Evolutionary conservation across 495 filamentous ascomycete genomes (phyloP).

Genomic region (Astrocystis sublimbata): DNA sequence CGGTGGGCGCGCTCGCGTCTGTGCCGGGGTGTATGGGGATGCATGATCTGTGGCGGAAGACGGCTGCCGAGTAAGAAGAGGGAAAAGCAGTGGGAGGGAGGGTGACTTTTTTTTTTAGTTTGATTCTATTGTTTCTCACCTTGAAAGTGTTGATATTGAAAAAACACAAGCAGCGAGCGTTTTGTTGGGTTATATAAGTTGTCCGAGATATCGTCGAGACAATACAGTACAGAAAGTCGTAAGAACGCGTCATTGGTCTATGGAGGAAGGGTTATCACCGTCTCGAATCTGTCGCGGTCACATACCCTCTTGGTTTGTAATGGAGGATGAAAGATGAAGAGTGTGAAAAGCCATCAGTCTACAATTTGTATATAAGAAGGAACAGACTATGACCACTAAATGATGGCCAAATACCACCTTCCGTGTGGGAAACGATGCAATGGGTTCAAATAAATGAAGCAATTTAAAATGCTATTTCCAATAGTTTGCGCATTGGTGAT

Average conservation of each 20-base stretch:
- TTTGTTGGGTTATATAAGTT: too few species aligned
- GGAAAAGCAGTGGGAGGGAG: too few species aligned
- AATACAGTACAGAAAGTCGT: background rate
- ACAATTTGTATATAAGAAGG: slow-evolving; percentile 8
- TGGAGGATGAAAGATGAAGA: background rate
- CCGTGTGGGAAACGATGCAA: background rate
- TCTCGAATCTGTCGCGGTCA: too few species aligned
- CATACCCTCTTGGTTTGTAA: too few species aligned
- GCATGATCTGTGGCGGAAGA: slow-evolving; percentile 61
- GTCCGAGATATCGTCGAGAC: too few species aligned
- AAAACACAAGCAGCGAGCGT: background rate
- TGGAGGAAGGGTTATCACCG: too few species aligned
- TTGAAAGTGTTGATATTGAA: too few species aligned
- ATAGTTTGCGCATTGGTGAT: background rate
- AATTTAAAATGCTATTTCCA: background rate
- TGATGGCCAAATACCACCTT: background rate
- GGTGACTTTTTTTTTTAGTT: too few species aligned
- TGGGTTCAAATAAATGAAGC: background rate
- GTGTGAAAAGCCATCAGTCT: background rate
- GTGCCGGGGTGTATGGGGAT: slow-evolving; percentile 69
- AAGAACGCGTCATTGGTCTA: background rate
- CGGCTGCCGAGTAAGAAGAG: slow-evolving; percentile 27
- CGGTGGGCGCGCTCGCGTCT: slow-evolving; percentile 64
- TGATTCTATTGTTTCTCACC: too few species aligned
- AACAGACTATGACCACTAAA: background rate